Evolutionary conservation across 2,329 filamentous ascomycete genomes (phyloP).

Genomic region (Canariomyces notabilis): DNA sequence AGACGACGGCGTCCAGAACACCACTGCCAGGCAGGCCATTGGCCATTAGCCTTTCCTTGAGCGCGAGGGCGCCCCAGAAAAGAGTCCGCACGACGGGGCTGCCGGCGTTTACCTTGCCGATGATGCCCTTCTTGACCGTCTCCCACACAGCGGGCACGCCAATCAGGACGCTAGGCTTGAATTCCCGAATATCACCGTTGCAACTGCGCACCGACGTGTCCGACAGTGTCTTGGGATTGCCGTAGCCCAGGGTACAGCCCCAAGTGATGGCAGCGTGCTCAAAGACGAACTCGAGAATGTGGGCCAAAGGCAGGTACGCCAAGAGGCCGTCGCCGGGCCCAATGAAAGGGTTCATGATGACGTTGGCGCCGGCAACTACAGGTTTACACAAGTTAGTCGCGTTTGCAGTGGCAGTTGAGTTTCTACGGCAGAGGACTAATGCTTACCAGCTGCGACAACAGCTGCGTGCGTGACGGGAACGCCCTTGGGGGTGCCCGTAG

Average conservation of each 20-base stretch:
- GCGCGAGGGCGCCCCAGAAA: slow-evolving; percentile 59
- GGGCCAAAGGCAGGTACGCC: slow-evolving; percentile 79
- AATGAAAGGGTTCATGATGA: slow-evolving; percentile 71
- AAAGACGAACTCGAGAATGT: slow-evolving; percentile 88
- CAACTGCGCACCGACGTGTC: slow-evolving; percentile 79
- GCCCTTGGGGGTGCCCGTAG: slow-evolving; percentile 78
- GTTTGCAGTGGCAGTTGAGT: not conserved
- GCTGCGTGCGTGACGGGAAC: slow-evolving; percentile 70
- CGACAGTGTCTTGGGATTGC: slow-evolving; percentile 79
- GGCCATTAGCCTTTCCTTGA: slow-evolving; percentile 47
- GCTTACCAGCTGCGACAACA: slow-evolving; percentile 67
- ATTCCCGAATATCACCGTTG: slow-evolving; percentile 80
- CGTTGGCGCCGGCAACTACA: slow-evolving; percentile 68
- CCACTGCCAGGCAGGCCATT: slow-evolving; percentile 60
- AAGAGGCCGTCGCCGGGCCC: slow-evolving; percentile 73
- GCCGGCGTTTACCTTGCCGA: slow-evolving; percentile 67
- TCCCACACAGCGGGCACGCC: slow-evolving; percentile 90
- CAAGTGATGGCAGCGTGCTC: slow-evolving; percentile 79
- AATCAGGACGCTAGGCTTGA: slow-evolving; percentile 76
- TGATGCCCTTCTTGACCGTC: slow-evolving; percentile 84
- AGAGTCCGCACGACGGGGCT: slow-evolving; percentile 65
- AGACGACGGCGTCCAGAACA: slow-evolving; percentile 72
- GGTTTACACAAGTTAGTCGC: slow-evolving; percentile 1
- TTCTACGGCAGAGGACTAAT: not conserved
- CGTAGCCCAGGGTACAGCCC: slow-evolving; percentile 86